Percentiles rank a stretch among this genome's conserved stretches.
phyloP scores from a whole-genome alignment of 192 early-diverging fungal species.

The Pilobolus umbonatus region DNA sequence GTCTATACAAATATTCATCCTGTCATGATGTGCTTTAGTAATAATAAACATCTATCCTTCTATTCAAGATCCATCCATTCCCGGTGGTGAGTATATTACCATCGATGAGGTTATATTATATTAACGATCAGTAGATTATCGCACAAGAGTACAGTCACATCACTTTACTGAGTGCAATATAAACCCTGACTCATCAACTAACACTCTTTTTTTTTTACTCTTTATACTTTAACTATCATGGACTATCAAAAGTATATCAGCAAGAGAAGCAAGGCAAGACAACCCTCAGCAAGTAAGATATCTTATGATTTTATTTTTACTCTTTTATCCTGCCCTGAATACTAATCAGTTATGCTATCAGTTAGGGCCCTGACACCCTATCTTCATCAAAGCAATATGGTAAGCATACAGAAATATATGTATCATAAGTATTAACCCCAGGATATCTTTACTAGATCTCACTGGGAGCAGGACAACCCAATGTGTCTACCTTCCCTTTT shows the following conservation, averaged over 20 bases:
- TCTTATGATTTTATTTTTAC: no score
- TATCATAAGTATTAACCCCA: background rate
- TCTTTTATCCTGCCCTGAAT: constrained; percentile 33
- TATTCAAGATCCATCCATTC: no score
- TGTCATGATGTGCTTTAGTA: no score
- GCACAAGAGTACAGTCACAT: no score
- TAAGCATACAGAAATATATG: background rate
- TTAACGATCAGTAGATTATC: no score
- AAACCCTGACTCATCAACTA: background rate
- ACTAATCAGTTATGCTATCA: constrained; percentile 13
- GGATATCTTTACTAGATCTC: constrained; percentile 48
- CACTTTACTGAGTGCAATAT: background rate
- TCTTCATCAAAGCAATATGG: background rate
- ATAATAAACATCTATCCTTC: no score
- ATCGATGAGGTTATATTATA: no score
- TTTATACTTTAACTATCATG: background rate
- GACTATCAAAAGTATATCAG: constrained; percentile 40
- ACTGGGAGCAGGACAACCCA: constrained; percentile 68
- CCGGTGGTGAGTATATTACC: no score
- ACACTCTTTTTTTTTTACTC: background rate
- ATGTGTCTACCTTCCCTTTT: constrained; percentile 62
- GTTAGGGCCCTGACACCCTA: background rate
- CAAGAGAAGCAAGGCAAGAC: constrained; percentile 35
- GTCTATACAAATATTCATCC: no score
- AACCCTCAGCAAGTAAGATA: constrained; percentile 41